Base-by-base conservation (phyloP, 2,329 filamentous ascomycete species). In the Diaporthe batatas region DNA sequence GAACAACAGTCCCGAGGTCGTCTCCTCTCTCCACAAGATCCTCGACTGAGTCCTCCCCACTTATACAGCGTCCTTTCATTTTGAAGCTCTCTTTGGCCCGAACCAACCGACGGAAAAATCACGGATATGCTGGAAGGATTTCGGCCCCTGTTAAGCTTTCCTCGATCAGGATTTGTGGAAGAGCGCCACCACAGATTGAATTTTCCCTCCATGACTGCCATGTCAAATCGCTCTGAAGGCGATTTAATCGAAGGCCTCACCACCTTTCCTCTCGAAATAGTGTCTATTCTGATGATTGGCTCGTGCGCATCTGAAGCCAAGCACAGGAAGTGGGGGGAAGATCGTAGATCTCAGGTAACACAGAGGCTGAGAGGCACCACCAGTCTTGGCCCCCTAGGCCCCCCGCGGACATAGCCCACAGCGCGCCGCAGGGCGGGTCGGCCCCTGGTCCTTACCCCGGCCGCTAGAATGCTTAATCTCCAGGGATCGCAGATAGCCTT, bases 401-500 rank as follows among this genome's bases (percentile, higher is more conserved):
- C n/a, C 14, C 21, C 21, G 62, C 14, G 58, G 62, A 12, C 32
- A 11, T 25, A 36, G 51, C 44, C 18, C 12, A 21, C 29, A 18
- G 39, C 16, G 6, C n/a, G n/a, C n/a, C n/a, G 39, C 39, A 42
- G 39, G 34, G 14, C n/a, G 47, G 62, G 32, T 21, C 18, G 47
- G 34, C 47, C 62, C 62, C 62, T 67, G 62, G 29, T 67, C 62
- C 62, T 34, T 39, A 39, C 62, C 32, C 36, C 62, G 47, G 47
- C 62, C 62, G 23, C 62, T 67, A 67, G 62, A 67, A 39, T 53
- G 62, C 62, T 67, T 67, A 53, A 53, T 67, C n/a, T 67, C 18
- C 62, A 67, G 32, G 62, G 62, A 39, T 67, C 47, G 12, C 11
- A 25, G 47, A 53, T 67, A 67, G 32, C 32, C n/a, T 25, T 47